Conservation (phyloP, 1,284 basidiomycete genomes). For the Golubevia sp. region DNA sequence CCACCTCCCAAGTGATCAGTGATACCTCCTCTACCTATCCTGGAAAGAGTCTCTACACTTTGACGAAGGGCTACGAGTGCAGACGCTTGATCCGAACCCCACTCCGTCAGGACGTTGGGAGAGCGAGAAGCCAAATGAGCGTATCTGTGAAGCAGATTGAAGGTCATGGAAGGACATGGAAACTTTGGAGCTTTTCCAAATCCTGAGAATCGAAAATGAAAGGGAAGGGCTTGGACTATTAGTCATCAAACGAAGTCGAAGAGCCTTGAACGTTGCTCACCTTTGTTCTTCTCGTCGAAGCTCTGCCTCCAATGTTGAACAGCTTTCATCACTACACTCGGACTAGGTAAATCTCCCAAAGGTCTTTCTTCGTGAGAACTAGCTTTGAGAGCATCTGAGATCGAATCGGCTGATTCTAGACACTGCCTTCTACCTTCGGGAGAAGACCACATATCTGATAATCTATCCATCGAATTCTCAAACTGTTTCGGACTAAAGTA, state of each 20-base stretch:
- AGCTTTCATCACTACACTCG: conserved; percentile 13
- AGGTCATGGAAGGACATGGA: conserved; percentile 47
- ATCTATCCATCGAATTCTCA: conserved; percentile 35
- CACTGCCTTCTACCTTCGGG: background rate
- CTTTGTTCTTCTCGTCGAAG: conserved; percentile 19
- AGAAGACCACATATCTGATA: conserved; percentile 30
- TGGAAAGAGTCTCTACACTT: conserved; percentile 47
- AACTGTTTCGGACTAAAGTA: conserved; percentile 63
- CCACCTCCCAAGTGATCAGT: conserved; percentile 65
- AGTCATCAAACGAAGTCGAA: conserved; percentile 9
- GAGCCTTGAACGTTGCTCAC: conserved; percentile 13
- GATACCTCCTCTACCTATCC: conserved; percentile 65
- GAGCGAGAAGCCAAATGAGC: conserved; percentile 8
- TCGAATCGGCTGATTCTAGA: conserved; percentile 6
- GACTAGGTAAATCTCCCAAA: conserved; percentile 39
- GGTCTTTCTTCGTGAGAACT: conserved; percentile 33
- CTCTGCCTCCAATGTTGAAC: conserved; percentile 23
- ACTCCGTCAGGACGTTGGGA: conserved; percentile 9
- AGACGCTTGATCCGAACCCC: conserved; percentile 17
- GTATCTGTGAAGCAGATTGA: conserved; percentile 43
- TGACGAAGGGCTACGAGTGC: conserved; percentile 5
- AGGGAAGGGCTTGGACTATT: too few relatives aligned
- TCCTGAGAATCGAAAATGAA: conserved; percentile 27
- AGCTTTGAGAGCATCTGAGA: conserved; percentile 34
- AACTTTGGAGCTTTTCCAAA: conserved; percentile 64